Evolutionary conservation across 306 rosid species (phyloP).

Genomic region (Prunus padus): DNA sequence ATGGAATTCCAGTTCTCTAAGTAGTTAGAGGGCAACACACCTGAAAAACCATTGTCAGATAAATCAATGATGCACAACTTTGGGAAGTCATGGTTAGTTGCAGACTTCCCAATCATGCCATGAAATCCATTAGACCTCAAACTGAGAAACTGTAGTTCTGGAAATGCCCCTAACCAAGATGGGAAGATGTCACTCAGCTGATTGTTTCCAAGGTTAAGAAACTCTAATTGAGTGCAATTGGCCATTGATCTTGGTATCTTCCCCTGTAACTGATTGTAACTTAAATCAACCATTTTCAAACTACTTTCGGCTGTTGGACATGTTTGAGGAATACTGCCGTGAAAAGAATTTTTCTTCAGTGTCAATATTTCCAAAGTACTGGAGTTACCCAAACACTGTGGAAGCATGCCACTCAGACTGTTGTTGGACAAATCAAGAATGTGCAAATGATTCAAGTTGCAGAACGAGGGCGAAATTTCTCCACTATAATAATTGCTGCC

Average conservation of each 20-base stretch:
- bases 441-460: constrained; percentile 3
- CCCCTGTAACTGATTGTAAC: constrained; percentile 22
- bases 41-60: constrained; percentile 14
- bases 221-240: constrained; percentile 14
- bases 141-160: constrained; percentile 2
- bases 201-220: constrained; percentile 18
- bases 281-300: constrained; percentile 19
- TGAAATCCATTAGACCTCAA: constrained; percentile 19
- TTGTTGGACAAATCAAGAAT: constrained; percentile 19
- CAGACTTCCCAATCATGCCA: constrained; percentile 18
- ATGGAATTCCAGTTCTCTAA: constrained; percentile 11
- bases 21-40: constrained; percentile 17
- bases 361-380: not conserved
- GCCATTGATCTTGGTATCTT: constrained; percentile 20
- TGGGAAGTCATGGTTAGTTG: not conserved
- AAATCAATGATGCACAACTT: constrained; percentile 19
- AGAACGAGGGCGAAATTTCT: constrained; percentile 12
- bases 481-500: not conserved
- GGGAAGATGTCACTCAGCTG: constrained; percentile 35
- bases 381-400: constrained; percentile 17
- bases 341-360: constrained; percentile 1
- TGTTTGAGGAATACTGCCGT: not conserved
- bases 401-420: constrained; percentile 16
- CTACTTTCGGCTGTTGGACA: not conserved
- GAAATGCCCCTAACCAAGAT: constrained; percentile 39